Evolutionary conservation across 768 basidiomycete genomes (phyloP).

Genomic region (Gloeophyllum trabeum): DNA sequence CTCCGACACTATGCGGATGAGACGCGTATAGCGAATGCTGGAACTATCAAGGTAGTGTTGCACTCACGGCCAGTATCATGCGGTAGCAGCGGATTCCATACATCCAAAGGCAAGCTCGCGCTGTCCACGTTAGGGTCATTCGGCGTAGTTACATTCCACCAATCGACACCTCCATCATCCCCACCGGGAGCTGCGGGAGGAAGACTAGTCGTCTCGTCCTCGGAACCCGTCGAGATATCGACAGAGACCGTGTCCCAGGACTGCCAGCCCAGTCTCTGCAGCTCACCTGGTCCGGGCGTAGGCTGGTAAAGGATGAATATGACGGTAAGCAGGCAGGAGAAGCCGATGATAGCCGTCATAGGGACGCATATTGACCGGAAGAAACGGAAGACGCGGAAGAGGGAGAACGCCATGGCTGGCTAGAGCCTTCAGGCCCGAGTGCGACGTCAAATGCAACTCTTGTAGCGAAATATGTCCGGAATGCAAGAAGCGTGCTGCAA

Average conservation of each 20-base stretch:
- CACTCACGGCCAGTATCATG: conserved; percentile 68
- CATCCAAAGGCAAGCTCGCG: conserved; percentile 69
- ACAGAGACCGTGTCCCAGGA: conserved; percentile 63
- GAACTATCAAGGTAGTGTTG: background rate
- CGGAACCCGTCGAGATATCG: conserved; percentile 1
- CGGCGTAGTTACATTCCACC: conserved; percentile 52
- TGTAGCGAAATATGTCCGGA: too few species aligned
- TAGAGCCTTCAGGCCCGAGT: background rate
- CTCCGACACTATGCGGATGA: conserved; percentile 53
- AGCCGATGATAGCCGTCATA: conserved; percentile 45
- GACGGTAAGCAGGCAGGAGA: conserved; percentile 65
- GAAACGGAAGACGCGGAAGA: conserved; percentile 32
- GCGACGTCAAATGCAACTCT: too few species aligned
- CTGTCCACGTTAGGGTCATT: conserved; percentile 32
- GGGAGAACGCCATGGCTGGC: conserved; percentile 15
- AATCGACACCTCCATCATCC: conserved; percentile 50
- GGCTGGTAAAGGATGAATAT: conserved; percentile 79
- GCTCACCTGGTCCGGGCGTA: conserved; percentile 53
- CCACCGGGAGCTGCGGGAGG: conserved; percentile 12
- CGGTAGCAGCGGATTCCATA: conserved; percentile 66
- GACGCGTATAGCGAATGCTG: background rate
- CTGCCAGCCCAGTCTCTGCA: conserved; percentile 81
- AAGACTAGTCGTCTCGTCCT: conserved; percentile 6
- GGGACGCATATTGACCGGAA: conserved; percentile 47
- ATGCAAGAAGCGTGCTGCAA: too few species aligned